Percentiles rank a stretch among this genome's conserved stretches.
These are phyloP conservation scores for Voacanga thouarsii DNA, from an alignment of 257 asterid species.

Conservation along the genomic window DNA sequence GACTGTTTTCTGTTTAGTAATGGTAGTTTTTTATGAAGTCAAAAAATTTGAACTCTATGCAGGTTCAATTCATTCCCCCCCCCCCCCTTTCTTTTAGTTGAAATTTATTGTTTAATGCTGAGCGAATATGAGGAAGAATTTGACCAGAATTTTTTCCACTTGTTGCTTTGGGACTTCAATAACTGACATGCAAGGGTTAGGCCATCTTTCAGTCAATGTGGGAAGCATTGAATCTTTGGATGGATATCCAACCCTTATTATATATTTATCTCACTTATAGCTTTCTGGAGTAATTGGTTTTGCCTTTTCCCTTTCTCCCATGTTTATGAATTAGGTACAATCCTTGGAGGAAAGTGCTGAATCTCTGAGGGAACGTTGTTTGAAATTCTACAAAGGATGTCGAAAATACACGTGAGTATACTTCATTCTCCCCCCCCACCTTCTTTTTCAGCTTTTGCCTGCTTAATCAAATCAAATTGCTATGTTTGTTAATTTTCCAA, in stretches of 20 bases:
- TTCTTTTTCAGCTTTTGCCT: constrained; percentile 1
- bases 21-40: neutral
- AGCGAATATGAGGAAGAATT: neutral
- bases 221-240: neutral
- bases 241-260: neutral
- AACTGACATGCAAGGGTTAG: neutral
- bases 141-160: neutral
- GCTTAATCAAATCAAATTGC: neutral
- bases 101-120: neutral
- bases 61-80: neutral
- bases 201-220: neutral
- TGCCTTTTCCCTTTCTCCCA: constrained; percentile 5
- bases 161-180: neutral
- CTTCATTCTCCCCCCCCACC: constrained; percentile 13
- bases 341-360: constrained; percentile 93
- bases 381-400: constrained; percentile 95
- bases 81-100: neutral
- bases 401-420: constrained; percentile 92
- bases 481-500: neutral
- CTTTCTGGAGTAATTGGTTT: constrained; percentile 16
- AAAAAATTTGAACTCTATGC: neutral
- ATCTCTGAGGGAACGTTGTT: constrained; percentile 83
- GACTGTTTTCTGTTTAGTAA: neutral
- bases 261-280: neutral
- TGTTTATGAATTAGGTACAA: constrained; percentile 63